phyloP scores from a whole-genome alignment of 257 asterid genomes.

The Mitragyna speciosa region DNA sequence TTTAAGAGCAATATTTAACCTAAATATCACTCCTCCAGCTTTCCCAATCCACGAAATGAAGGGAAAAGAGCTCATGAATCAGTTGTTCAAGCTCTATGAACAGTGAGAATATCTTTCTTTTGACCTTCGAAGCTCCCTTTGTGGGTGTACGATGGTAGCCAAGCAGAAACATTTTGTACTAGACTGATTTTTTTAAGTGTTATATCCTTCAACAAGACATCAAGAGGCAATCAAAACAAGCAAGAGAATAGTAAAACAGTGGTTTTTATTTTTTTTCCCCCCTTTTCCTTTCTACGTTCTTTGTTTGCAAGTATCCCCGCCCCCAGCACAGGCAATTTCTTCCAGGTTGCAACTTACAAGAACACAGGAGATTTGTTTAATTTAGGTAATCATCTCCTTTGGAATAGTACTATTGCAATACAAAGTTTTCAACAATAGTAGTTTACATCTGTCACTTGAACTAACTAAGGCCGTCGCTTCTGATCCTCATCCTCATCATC shows the following conservation, averaged over 20 bases:
- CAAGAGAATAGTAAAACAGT: neutral
- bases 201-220: neutral
- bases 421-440: conserved; percentile 5
- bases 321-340: neutral
- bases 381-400: neutral
- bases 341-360: neutral
- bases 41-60: no score
- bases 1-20: no score
- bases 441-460: neutral
- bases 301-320: neutral
- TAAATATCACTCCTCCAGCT: no score
- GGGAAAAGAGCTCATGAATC: no score
- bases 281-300: neutral
- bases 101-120: no score
- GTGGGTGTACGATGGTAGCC: no score
- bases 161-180: no score
- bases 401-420: neutral
- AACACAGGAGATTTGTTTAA: neutral
- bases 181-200: no score
- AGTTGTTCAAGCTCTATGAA: no score
- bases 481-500: conserved; percentile 76
- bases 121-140: no score
- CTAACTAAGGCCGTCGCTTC: conserved; percentile 37
- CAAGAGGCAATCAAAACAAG: neutral
- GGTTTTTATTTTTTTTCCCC: neutral